Conservation (phyloP, 441 rosid species). For the Euphorbia corollata region DNA sequence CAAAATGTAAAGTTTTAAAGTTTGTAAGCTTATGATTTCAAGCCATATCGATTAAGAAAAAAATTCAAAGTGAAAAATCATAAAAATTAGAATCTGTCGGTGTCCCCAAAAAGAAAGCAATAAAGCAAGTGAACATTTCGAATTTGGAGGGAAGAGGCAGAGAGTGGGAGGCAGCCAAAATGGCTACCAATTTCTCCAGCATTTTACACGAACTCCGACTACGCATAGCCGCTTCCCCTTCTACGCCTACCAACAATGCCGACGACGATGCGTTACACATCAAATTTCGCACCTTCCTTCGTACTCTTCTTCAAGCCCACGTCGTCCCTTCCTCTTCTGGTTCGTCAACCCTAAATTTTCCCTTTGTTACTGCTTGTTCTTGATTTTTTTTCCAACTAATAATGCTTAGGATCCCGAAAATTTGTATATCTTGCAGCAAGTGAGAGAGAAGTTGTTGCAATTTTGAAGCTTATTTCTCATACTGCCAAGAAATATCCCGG, state of each 20-base stretch:
- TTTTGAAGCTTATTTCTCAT: slow-evolving; percentile 75
- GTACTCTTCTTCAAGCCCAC: slow-evolving; percentile 65
- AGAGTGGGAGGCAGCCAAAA: neutral
- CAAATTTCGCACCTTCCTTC: slow-evolving; percentile 74
- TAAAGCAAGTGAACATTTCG: neutral
- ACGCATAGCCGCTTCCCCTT: slow-evolving; percentile 63
- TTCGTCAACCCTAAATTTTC: slow-evolving; percentile 14
- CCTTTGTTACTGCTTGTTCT: neutral
- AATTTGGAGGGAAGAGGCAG: slow-evolving; percentile 10
- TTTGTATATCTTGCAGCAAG: slow-evolving; percentile 44
- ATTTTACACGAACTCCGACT: slow-evolving; percentile 79
- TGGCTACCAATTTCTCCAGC: slow-evolving; percentile 61
- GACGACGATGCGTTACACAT: slow-evolving; percentile 57
- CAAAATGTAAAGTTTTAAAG: too few species aligned
- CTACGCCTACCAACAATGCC: slow-evolving; percentile 36
- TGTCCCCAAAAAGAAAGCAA: too few species aligned
- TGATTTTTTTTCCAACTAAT: neutral
- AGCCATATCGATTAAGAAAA: too few species aligned
- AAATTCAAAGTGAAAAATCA: too few species aligned
- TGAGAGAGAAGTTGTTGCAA: slow-evolving; percentile 77
- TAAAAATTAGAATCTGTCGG: too few species aligned
- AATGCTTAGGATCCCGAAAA: neutral
- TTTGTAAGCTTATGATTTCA: too few species aligned
- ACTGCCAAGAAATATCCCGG: slow-evolving; percentile 72
- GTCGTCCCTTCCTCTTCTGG: slow-evolving; percentile 75